Evolutionary conservation across 2,329 filamentous ascomycete species (phyloP).

Genomic region (Aschersonia sp.): DNA sequence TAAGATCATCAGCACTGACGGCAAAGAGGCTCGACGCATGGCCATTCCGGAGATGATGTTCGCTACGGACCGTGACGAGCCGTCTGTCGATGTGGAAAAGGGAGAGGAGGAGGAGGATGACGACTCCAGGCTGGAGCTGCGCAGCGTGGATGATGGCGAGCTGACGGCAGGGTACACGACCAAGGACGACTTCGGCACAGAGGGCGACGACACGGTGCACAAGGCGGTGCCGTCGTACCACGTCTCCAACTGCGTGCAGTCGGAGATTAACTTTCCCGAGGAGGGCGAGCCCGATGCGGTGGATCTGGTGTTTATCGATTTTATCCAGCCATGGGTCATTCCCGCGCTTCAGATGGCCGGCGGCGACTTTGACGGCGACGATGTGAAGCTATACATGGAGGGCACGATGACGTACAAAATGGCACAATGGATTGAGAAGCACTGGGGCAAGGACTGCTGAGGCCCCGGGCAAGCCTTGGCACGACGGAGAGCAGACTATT

Average conservation of each 20-base stretch:
- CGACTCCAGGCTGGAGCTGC: conserved; percentile 17
- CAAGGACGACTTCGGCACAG: conserved; percentile 62
- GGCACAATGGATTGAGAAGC: conserved; percentile 40
- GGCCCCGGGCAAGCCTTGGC: neutral
- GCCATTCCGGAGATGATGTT: conserved; percentile 30
- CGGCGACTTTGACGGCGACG: conserved; percentile 29
- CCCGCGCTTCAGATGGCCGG: conserved; percentile 53
- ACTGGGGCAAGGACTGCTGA: conserved; percentile 39
- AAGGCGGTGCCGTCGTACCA: conserved; percentile 56
- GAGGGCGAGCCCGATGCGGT: conserved; percentile 52
- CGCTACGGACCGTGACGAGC: conserved; percentile 6
- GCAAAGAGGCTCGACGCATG: conserved; percentile 29
- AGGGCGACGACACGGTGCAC: conserved; percentile 87
- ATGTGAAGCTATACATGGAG: conserved; percentile 37
- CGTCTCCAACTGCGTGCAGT: conserved; percentile 74
- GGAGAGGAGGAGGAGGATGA: conserved; percentile 7
- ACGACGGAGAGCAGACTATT: too few species aligned
- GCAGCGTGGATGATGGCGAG: conserved; percentile 8
- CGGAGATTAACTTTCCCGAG: conserved; percentile 46
- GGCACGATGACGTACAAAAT: conserved; percentile 41
- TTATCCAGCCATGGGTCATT: conserved; percentile 71
- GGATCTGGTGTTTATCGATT: conserved; percentile 84
- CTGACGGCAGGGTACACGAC: conserved; percentile 71
- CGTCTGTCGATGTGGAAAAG: conserved; percentile 4
- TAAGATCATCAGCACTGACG: conserved; percentile 26